Percentiles rank a stretch among this genome's conserved stretches.
Evolutionary conservation across 345 rosid species (phyloP).

Genomic region (Euphorbia lathyris): DNA sequence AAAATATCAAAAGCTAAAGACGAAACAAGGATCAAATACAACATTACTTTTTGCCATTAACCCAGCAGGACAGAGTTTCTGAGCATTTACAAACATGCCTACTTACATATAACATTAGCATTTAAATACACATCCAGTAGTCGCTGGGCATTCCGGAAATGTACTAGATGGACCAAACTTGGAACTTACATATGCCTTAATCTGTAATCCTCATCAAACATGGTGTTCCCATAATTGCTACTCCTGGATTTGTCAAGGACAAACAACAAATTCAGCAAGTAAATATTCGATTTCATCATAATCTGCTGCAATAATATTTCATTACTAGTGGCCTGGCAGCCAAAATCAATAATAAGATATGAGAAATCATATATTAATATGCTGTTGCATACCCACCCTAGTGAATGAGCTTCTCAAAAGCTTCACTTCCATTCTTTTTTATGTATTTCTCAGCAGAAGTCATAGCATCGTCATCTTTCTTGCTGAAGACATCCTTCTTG

Average conservation of each 20-base stretch:
- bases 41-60: too few species aligned
- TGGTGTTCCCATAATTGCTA: slow-evolving; percentile 9
- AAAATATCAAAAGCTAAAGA: too few species aligned
- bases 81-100: too few species aligned
- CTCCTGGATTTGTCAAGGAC: slow-evolving; percentile 46
- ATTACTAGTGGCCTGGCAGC: background rate
- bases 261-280: background rate
- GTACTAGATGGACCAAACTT: background rate
- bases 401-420: slow-evolving; percentile 75
- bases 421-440: slow-evolving; percentile 79
- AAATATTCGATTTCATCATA: too few species aligned
- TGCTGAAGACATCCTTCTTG: slow-evolving; percentile 59
- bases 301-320: background rate
- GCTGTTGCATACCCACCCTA: slow-evolving; percentile 43
- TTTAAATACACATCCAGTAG: background rate
- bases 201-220: slow-evolving; percentile 32
- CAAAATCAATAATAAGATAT: background rate
- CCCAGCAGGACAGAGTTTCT: too few species aligned
- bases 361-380: background rate
- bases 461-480: slow-evolving; percentile 60
- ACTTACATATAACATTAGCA: background rate
- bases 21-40: too few species aligned
- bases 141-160: background rate
- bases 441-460: slow-evolving; percentile 88
- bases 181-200: background rate